A percentile compares a stretch with the other conserved stretches of the same genome.
These are phyloP conservation scores for Holtermannia corniformis DNA, from an alignment of 768 basidiomycete species.

Conservation along the genomic window DNA sequence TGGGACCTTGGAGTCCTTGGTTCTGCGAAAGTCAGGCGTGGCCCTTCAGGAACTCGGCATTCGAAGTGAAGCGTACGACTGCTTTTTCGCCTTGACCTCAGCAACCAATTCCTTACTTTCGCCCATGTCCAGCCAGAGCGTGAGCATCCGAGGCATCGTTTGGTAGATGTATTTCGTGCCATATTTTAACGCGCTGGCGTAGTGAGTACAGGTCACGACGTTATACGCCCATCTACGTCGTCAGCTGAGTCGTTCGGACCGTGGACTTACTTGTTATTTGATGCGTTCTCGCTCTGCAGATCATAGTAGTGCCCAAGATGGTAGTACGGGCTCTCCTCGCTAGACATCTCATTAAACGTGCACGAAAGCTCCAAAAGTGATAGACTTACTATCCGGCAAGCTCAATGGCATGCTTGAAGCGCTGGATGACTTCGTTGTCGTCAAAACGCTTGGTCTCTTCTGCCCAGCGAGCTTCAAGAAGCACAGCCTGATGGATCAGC, in stretches of 20 bases:
- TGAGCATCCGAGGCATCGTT: slow-evolving; percentile 83
- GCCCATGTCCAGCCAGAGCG: slow-evolving; percentile 88
- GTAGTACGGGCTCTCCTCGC: slow-evolving; percentile 66
- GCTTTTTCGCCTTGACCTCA: slow-evolving; percentile 15
- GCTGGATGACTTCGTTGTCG: slow-evolving; percentile 52
- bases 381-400: slow-evolving; percentile 40
- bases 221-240: slow-evolving; percentile 15
- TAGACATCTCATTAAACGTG: slow-evolving; percentile 18
- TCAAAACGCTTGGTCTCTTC: slow-evolving; percentile 77
- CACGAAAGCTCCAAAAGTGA: too few relatives aligned
- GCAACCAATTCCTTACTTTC: slow-evolving; percentile 45
- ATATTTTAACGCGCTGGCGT: slow-evolving; percentile 57
- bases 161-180: slow-evolving; percentile 97
- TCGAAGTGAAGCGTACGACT: slow-evolving; percentile 32
- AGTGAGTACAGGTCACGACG: slow-evolving; percentile 52
- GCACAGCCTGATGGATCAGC: slow-evolving; percentile 50
- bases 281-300: too few relatives aligned
- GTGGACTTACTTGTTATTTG: slow-evolving; percentile 6
- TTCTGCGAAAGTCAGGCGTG: not conserved
- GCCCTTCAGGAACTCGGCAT: not conserved
- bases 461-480: slow-evolving; percentile 85
- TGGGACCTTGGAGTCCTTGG: not conserved
- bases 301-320: slow-evolving; percentile 85
- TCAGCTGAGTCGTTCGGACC: not conserved
- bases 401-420: slow-evolving; percentile 41